These are phyloP conservation scores for Fomitiporia mediterranea DNA, from an alignment of 1,284 basidiomycete genomes.

Conservation along the genomic window DNA sequence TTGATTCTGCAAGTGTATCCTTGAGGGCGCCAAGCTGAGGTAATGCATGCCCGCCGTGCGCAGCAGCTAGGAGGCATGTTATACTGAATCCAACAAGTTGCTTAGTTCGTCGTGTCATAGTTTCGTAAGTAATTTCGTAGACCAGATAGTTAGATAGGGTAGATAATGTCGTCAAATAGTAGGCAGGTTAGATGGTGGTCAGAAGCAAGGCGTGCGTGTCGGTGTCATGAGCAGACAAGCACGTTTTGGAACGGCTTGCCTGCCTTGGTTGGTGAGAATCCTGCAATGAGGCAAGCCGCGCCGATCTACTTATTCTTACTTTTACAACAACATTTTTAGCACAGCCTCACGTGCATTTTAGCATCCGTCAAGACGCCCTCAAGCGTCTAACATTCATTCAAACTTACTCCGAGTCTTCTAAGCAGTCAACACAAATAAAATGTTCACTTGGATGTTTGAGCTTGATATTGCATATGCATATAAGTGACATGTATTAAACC, in stretches of 20 bases:
- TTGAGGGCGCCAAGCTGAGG: background rate
- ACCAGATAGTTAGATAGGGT: background rate
- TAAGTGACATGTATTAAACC: slow-evolving; percentile 7
- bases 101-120: background rate
- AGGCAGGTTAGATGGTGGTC: background rate
- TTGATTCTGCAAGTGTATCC: background rate
- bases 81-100: background rate
- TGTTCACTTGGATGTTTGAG: slow-evolving; percentile 11
- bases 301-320: too few relatives aligned
- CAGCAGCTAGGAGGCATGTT: slow-evolving; percentile 1
- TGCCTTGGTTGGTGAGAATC: background rate
- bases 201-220: background rate
- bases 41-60: background rate
- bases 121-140: background rate
- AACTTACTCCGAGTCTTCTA: too few relatives aligned
- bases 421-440: background rate
- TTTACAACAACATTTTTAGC: slow-evolving; percentile 1
- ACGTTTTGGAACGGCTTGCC: slow-evolving; percentile 4
- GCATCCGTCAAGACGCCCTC: background rate
- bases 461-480: slow-evolving; percentile 23
- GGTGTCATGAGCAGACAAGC: slow-evolving; percentile 1
- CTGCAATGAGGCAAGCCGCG: background rate
- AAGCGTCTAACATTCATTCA: background rate
- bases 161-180: slow-evolving; percentile 1
- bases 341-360: background rate